phyloP scores from a whole-genome alignment of 352 stramenopile species.

The Peronosclerospora sorghi region DNA sequence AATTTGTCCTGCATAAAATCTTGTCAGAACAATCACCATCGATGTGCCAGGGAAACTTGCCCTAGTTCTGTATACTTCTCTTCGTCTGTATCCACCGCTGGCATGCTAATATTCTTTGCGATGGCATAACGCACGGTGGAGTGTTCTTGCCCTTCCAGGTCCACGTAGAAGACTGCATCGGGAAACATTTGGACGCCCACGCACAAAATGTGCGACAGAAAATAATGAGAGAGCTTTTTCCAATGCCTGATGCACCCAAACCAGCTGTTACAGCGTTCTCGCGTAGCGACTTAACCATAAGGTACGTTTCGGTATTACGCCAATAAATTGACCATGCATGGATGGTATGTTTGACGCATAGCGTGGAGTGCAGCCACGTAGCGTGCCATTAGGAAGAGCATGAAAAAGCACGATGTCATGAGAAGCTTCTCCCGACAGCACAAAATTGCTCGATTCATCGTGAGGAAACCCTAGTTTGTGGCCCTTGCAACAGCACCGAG shows the following conservation, averaged over 20 bases:
- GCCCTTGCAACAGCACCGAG: slow-evolving; percentile 68
- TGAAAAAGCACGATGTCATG: slow-evolving; percentile 71
- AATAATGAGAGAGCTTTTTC: slow-evolving; percentile 75
- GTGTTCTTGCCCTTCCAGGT: slow-evolving; percentile 70
- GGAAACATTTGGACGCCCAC: slow-evolving; percentile 69
- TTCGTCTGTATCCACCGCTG: slow-evolving; percentile 59
- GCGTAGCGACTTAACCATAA: slow-evolving; percentile 62
- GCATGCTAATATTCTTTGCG: slow-evolving; percentile 65
- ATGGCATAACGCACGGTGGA: slow-evolving; percentile 76
- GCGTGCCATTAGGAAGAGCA: slow-evolving; percentile 43
- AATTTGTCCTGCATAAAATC: slow-evolving; percentile 32
- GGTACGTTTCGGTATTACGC: slow-evolving; percentile 70
- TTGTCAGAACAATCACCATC: background rate
- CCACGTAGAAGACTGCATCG: slow-evolving; percentile 76
- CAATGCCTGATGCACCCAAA: slow-evolving; percentile 61
- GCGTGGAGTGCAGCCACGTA: slow-evolving; percentile 52
- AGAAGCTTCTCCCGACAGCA: slow-evolving; percentile 36
- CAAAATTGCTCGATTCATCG: slow-evolving; percentile 77
- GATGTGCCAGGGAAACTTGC: slow-evolving; percentile 7
- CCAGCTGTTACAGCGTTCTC: slow-evolving; percentile 70
- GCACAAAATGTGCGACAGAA: slow-evolving; percentile 70
- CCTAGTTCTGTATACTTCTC: slow-evolving; percentile 68
- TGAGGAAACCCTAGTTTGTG: slow-evolving; percentile 55
- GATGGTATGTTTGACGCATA: slow-evolving; percentile 66
- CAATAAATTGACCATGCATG: slow-evolving; percentile 80